These are phyloP conservation scores for Botryotinia calthae DNA, from an alignment of 2,329 filamentous ascomycete genomes.

Conservation along the genomic window DNA sequence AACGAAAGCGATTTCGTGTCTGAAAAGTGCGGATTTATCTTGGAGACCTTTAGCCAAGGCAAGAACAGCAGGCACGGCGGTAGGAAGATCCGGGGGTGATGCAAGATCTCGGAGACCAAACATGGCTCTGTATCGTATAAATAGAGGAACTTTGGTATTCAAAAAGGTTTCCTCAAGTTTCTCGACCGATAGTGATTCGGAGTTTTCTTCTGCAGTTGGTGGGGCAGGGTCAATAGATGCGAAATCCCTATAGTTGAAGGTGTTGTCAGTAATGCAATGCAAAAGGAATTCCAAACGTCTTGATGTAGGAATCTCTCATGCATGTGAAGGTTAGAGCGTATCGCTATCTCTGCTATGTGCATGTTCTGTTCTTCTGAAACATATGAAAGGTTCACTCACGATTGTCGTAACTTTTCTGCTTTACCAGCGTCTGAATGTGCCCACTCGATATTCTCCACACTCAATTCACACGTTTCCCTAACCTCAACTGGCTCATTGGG, in stretches of 20 bases:
- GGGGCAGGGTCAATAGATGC: slow-evolving; percentile 93
- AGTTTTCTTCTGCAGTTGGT: slow-evolving; percentile 73
- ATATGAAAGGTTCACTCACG: slow-evolving; percentile 51
- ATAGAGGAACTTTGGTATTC: slow-evolving; percentile 75
- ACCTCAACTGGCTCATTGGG: slow-evolving; percentile 74
- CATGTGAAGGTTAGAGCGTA: not conserved
- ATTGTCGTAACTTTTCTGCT: slow-evolving; percentile 74
- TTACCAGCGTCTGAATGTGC: slow-evolving; percentile 72
- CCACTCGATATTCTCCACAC: slow-evolving; percentile 92
- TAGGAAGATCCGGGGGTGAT: slow-evolving; percentile 86
- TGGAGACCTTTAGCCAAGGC: slow-evolving; percentile 81
- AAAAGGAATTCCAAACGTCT: not conserved
- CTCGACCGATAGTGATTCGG: slow-evolving; percentile 65
- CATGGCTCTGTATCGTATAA: slow-evolving; percentile 95
- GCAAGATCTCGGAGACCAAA: slow-evolving; percentile 93
- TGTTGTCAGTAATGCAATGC: slow-evolving; percentile 26
- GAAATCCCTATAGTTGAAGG: slow-evolving; percentile 68
- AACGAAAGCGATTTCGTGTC: slow-evolving; percentile 97
- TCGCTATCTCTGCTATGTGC: not conserved
- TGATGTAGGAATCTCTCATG: not conserved
- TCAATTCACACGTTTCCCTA: slow-evolving; percentile 95
- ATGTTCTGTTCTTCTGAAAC: not conserved
- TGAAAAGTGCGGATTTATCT: slow-evolving; percentile 88
- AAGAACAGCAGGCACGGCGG: slow-evolving; percentile 80
- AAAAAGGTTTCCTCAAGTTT: slow-evolving; percentile 75